Base-by-base conservation (phyloP, 2,329 filamentous ascomycete genomes). In the Colletotrichum simmondsii region DNA sequence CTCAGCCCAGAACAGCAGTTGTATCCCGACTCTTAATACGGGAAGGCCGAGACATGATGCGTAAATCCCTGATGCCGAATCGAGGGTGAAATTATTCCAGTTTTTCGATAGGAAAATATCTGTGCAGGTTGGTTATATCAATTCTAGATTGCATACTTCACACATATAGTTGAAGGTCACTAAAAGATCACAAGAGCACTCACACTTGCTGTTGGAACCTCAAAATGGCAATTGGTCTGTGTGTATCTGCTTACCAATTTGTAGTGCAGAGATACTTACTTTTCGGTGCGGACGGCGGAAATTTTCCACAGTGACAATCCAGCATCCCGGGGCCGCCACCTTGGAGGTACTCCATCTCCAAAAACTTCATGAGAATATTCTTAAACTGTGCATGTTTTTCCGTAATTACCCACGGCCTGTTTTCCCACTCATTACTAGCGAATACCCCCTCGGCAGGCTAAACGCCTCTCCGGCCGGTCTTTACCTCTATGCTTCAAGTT, bases 201-300 rank as follows among this genome's bases (percentile, higher is more conserved):
- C 32, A 54, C 26, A 10, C 24, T 14, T n/a, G 35, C n/a, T 12
- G 7, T 24, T 16, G 8, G 49, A 46, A 58, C 24, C 61, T 53
- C 19, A 28, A 68, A 56, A 5, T 11, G 60, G 56, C 22, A 32
- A 19, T 22, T 65, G 67, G 71, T 65, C 67, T 65, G 67, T 73
- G 71, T 73, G 67, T 73, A 71, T 65, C 30, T 73, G 71, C 71
- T 73, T 64, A 73, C 66, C 71, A 73, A 73, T 73, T 73, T 69
- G 30, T 24, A 24, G 66, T 70, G 66, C 42, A 61, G 32, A 65
- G 60, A 52, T 71, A 73, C 71, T 42, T 35, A 11, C 32, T 35
- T 73, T 22, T 57, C 56, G 62, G n/a, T 65, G 35, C 37, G 49
- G 49, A 56, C 62, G 35, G 67, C 67, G 66, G 66, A 73, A 73